These are phyloP conservation scores for Salix udensis DNA, from an alignment of 345 rosid species.

Conservation along the genomic window DNA sequence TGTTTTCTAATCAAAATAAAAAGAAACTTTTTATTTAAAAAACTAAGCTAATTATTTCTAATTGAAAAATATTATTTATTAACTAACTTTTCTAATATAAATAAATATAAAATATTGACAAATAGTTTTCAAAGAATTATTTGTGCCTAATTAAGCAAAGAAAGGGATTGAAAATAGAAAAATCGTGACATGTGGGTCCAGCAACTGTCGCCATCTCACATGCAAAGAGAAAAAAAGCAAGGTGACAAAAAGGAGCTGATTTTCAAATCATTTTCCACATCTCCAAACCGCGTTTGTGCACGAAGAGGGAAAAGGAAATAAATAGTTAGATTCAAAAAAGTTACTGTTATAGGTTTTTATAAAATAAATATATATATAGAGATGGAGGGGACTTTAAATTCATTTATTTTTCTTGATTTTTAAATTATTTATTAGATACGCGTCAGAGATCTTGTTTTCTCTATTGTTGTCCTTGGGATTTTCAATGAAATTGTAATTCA, in stretches of 20 bases:
- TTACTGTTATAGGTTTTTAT: background rate
- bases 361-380: background rate
- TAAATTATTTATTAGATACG: background rate
- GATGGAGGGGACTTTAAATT: background rate
- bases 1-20: no score
- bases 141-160: no score
- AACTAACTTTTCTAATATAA: no score
- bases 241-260: conserved; percentile 6
- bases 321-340: background rate
- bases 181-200: conserved; percentile 22
- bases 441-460: background rate
- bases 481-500: background rate
- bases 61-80: no score
- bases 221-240: conserved; percentile 11
- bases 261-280: conserved; percentile 2
- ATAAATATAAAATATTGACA: no score
- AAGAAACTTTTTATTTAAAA: no score
- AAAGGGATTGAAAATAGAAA: background rate
- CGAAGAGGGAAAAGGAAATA: background rate
- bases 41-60: no score
- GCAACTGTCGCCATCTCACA: conserved; percentile 16
- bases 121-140: no score
- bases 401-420: background rate
- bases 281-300: conserved; percentile 18
- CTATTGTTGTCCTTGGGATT: background rate